These are phyloP conservation scores for Coelastrella sp. DNA, from an alignment of 139 green algal genomes.

Conservation along the genomic window DNA sequence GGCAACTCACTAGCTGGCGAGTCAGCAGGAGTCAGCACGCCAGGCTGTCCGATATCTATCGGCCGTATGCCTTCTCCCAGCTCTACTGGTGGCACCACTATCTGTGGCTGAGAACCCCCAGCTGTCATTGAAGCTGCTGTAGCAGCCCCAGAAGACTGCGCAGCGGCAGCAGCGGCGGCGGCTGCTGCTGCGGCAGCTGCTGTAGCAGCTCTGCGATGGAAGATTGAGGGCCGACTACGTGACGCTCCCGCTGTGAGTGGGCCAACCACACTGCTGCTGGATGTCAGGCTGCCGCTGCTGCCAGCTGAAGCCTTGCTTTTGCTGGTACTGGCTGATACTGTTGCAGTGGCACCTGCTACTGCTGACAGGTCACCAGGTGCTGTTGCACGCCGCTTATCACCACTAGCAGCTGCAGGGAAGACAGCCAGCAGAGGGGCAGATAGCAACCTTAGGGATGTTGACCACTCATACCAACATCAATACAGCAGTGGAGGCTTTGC, in stretches of 20 bases:
- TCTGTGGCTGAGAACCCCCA: neutral
- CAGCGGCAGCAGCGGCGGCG: neutral
- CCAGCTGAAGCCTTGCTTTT: neutral
- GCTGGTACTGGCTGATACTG: neutral
- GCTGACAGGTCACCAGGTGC: constrained; percentile 25
- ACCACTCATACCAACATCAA: no score
- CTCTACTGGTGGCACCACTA: constrained; percentile 3
- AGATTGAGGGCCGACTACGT: constrained; percentile 5
- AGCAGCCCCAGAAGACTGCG: neutral
- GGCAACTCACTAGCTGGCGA: neutral
- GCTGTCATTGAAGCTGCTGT: neutral
- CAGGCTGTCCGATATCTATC: no score
- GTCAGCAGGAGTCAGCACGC: neutral
- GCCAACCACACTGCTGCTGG: neutral
- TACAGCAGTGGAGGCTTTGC: no score
- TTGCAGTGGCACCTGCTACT: neutral
- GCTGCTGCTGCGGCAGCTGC: constrained; percentile 10
- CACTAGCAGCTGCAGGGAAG: neutral
- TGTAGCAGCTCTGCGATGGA: constrained; percentile 5
- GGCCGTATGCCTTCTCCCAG: neutral
- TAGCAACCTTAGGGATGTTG: no score
- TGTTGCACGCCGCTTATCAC: constrained; percentile 33
- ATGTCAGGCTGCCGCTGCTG: neutral
- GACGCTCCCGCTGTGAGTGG: neutral
- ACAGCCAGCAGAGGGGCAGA: no score